Percentiles rank a stretch among this genome's conserved stretches.
Conservation (phyloP, 306 rosid species). For the Pterocarpus macrocarpus region DNA sequence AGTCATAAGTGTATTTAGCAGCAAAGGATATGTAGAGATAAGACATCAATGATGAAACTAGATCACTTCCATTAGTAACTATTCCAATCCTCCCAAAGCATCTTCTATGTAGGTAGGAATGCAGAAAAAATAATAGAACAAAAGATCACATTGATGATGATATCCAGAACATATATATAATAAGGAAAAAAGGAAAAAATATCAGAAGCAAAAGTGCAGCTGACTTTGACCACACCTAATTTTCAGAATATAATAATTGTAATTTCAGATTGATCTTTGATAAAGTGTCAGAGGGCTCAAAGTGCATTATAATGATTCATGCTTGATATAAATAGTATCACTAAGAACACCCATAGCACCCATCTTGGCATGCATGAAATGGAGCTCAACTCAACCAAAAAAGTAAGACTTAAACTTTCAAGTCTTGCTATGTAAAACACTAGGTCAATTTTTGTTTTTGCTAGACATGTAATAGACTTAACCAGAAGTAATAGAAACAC, state of each 20-base stretch:
- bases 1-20: background rate
- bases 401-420: conserved; percentile 11
- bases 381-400: conserved; percentile 16
- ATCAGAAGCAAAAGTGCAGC: background rate
- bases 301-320: background rate
- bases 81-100: conserved; percentile 15
- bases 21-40: too few species aligned
- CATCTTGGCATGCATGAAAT: conserved; percentile 2
- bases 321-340: conserved; percentile 2
- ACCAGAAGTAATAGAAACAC: conserved; percentile 6
- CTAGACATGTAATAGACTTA: conserved; percentile 17
- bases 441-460: background rate
- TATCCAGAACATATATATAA: background rate
- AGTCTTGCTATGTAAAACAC: background rate
- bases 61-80: background rate
- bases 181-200: background rate
- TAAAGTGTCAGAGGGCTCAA: conserved; percentile 3
- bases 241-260: background rate
- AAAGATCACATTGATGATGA: conserved; percentile 2
- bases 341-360: background rate
- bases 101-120: background rate
- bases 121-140: conserved; percentile 18
- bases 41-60: background rate
- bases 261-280: background rate
- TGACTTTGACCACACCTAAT: background rate